phyloP scores from a whole-genome alignment of 2,329 filamentous ascomycete genomes.

The Lasiodiplodia sp. region DNA sequence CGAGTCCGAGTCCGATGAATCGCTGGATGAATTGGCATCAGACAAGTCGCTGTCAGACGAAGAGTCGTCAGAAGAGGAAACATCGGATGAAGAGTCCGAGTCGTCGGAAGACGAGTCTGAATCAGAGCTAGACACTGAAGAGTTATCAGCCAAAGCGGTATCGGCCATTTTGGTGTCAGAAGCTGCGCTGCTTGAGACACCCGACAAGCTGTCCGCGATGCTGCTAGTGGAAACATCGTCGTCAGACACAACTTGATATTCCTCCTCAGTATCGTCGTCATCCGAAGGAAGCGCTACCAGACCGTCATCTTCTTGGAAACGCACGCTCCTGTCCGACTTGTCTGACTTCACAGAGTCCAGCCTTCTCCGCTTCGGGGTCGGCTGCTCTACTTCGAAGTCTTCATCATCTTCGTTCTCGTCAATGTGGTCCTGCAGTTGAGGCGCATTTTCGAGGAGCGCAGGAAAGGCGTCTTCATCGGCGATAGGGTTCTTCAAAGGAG shows the following conservation, averaged over 20 bases:
- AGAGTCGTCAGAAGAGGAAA: background rate
- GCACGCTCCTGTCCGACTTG: slow-evolving; percentile 33
- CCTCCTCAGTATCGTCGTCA: slow-evolving; percentile 27
- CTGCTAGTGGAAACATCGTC: background rate
- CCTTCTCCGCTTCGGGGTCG: slow-evolving; percentile 30
- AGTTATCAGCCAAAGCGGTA: slow-evolving; percentile 26
- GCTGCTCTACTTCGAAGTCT: slow-evolving; percentile 42
- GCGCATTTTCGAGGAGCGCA: slow-evolving; percentile 5
- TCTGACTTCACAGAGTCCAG: slow-evolving; percentile 27
- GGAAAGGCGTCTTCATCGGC: slow-evolving; percentile 40
- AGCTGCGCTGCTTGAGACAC: background rate
- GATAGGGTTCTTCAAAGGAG: slow-evolving; percentile 70
- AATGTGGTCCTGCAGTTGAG: background rate
- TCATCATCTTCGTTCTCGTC: slow-evolving; percentile 33
- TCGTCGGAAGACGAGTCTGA: slow-evolving; percentile 46
- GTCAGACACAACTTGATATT: slow-evolving; percentile 30
- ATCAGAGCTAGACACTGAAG: background rate
- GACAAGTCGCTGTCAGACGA: background rate
- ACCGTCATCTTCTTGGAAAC: slow-evolving; percentile 22
- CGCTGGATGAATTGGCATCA: slow-evolving; percentile 32
- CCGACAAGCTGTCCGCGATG: slow-evolving; percentile 2
- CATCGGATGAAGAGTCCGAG: slow-evolving; percentile 44
- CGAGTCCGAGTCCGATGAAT: slow-evolving; percentile 33
- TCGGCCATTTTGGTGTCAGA: background rate
- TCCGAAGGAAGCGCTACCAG: slow-evolving; percentile 21